Percentiles rank a stretch among this genome's conserved stretches.
These are phyloP conservation scores for Elsinoe batatas DNA, from an alignment of 2,329 filamentous ascomycete species.

Conservation along the genomic window DNA sequence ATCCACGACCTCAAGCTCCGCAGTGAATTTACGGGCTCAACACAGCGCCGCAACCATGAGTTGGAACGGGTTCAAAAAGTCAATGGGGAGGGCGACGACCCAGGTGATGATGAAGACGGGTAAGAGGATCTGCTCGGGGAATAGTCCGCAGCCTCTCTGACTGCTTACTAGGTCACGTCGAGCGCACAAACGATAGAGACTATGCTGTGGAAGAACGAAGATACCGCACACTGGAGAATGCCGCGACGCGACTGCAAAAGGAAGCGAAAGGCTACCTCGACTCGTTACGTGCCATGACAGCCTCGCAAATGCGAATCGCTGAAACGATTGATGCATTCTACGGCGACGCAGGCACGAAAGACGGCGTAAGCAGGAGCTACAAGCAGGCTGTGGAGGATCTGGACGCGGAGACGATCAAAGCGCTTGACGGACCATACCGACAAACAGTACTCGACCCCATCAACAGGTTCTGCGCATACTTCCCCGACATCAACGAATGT, in stretches of 20 bases:
- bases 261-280: conserved; percentile 98
- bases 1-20: too few relatives aligned
- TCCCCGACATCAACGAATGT: conserved; percentile 98
- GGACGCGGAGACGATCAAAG: conserved; percentile 97
- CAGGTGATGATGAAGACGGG: conserved; percentile 99
- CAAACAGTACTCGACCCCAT: conserved; percentile 94
- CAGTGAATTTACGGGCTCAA: too few relatives aligned
- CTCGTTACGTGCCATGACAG: conserved; percentile 95
- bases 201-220: conserved; percentile 91
- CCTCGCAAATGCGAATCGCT: conserved; percentile 97
- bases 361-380: conserved; percentile 92
- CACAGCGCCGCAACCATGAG: conserved; percentile 41
- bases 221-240: conserved; percentile 95
- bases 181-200: conserved; percentile 96
- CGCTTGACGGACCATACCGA: conserved; percentile 89
- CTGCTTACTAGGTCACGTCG: conserved; percentile 63
- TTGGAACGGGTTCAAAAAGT: conserved; percentile 46
- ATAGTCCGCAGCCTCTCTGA: neutral
- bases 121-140: conserved; percentile 29
- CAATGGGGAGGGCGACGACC: conserved; percentile 80
- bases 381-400: conserved; percentile 97
- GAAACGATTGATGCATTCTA: conserved; percentile 99
- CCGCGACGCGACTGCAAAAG: conserved; percentile 84
- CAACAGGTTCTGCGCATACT: conserved; percentile 92
- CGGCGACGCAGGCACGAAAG: conserved; percentile 85